phyloP scores from a whole-genome alignment of 1,139 yeast genomes.

The Hemisphaericaspora xylanilytica region DNA sequence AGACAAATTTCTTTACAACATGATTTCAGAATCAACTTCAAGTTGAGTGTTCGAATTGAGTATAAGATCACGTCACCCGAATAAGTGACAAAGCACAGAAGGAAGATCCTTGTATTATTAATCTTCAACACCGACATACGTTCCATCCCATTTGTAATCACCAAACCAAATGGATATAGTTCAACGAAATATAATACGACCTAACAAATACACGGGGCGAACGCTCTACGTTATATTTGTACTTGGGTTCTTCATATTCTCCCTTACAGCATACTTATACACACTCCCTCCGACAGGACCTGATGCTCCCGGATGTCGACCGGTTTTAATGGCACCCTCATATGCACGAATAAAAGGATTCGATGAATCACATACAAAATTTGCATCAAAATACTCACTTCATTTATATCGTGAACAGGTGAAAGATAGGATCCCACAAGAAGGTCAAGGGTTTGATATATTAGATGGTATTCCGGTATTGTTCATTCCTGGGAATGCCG shows the following conservation, averaged over 20 bases:
- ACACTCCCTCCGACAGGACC: conserved; percentile 24
- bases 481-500: conserved; percentile 97
- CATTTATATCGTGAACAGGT: conserved; percentile 79
- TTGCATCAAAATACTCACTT: conserved; percentile 77
- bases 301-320: conserved; percentile 47
- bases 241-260: conserved; percentile 18
- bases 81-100: too few relatives aligned
- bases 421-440: conserved; percentile 52
- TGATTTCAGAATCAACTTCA: too few relatives aligned
- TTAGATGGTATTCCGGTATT: conserved; percentile 81
- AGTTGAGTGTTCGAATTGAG: too few relatives aligned
- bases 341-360: conserved; percentile 72
- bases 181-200: conserved; percentile 1
- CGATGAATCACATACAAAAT: conserved; percentile 65
- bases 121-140: too few relatives aligned
- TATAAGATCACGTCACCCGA: too few relatives aligned
- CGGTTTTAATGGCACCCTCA: conserved; percentile 73
- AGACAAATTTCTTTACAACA: too few relatives aligned
- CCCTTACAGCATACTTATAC: conserved; percentile 19
- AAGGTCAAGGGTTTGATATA: conserved; percentile 23
- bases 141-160: too few relatives aligned
- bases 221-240: neutral
- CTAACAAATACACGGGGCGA: neutral
- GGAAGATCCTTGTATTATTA: too few relatives aligned
- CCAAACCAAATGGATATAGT: neutral